A percentile compares a stretch with the other conserved stretches of the same genome.
Conservation (phyloP, 768 basidiomycete genomes). For the Leccinum pellstonianum region DNA sequence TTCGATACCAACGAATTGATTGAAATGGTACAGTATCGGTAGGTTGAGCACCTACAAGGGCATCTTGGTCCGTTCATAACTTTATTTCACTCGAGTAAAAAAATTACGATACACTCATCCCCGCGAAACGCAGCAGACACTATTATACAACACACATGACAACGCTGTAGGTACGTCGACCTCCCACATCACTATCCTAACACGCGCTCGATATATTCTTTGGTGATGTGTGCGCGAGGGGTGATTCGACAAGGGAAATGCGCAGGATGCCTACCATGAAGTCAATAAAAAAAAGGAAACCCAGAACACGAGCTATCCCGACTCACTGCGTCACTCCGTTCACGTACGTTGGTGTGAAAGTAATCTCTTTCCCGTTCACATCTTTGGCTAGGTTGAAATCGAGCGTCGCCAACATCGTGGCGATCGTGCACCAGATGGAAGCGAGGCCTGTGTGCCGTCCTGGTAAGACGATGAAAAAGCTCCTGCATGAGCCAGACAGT, state of each 20-base stretch:
- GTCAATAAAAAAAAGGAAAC: background rate
- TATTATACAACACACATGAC: too few relatives aligned
- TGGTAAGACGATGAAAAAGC: background rate
- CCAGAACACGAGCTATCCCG: background rate
- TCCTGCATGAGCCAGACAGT: background rate
- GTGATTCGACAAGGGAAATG: background rate
- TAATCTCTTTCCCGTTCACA: background rate
- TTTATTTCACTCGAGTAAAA: too few relatives aligned
- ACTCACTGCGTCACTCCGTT: background rate
- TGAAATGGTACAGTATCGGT: too few relatives aligned
- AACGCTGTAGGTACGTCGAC: background rate
- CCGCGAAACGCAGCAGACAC: background rate
- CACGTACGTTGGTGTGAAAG: background rate
- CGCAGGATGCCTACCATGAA: background rate
- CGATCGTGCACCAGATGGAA: background rate
- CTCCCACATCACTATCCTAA: background rate
- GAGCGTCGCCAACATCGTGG: background rate
- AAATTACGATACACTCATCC: background rate
- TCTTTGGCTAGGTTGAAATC: background rate
- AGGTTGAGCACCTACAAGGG: too few relatives aligned
- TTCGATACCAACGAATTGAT: too few relatives aligned
- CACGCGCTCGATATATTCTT: constrained; percentile 3
- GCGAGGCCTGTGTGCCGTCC: background rate
- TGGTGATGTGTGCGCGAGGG: constrained; percentile 6
- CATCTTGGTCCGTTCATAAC: too few relatives aligned